Conservation (phyloP, 1,284 basidiomycete genomes). For the Trichosporon sp. region DNA sequence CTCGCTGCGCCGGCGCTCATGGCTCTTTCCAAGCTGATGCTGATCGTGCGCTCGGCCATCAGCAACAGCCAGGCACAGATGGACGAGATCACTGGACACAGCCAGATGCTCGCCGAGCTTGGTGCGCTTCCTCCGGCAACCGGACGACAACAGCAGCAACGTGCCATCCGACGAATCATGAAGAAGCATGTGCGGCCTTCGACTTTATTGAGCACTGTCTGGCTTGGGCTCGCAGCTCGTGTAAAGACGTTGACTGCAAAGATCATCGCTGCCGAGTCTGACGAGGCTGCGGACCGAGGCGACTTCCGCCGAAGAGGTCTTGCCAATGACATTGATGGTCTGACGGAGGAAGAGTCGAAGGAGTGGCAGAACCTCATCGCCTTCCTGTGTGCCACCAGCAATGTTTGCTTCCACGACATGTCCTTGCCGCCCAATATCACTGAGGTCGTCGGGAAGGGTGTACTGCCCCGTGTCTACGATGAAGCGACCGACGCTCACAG, state of each 20-base stretch:
- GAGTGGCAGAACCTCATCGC: constrained; percentile 83
- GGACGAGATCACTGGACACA: constrained; percentile 16
- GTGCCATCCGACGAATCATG: constrained; percentile 33
- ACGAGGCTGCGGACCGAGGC: constrained; percentile 20
- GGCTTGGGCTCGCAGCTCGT: constrained; percentile 27
- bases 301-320: constrained; percentile 24
- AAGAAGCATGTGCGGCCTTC: constrained; percentile 18
- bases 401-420: constrained; percentile 54
- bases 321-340: constrained; percentile 35
- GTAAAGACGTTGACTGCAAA: constrained; percentile 26
- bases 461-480: constrained; percentile 65
- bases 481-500: constrained; percentile 57
- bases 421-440: constrained; percentile 46
- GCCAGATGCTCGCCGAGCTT: constrained; percentile 27
- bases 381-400: constrained; percentile 70
- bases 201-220: constrained; percentile 23
- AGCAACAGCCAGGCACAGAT: constrained; percentile 13
- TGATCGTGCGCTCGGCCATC: constrained; percentile 21
- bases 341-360: constrained; percentile 59
- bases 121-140: constrained; percentile 25
- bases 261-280: constrained; percentile 29
- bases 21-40: constrained; percentile 26
- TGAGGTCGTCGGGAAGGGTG: constrained; percentile 56
- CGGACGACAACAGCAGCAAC: constrained; percentile 43
- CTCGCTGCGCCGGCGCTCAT: constrained; percentile 24